These are phyloP conservation scores for Salix koriyanagi DNA, from an alignment of 345 rosid species.

Conservation along the genomic window DNA sequence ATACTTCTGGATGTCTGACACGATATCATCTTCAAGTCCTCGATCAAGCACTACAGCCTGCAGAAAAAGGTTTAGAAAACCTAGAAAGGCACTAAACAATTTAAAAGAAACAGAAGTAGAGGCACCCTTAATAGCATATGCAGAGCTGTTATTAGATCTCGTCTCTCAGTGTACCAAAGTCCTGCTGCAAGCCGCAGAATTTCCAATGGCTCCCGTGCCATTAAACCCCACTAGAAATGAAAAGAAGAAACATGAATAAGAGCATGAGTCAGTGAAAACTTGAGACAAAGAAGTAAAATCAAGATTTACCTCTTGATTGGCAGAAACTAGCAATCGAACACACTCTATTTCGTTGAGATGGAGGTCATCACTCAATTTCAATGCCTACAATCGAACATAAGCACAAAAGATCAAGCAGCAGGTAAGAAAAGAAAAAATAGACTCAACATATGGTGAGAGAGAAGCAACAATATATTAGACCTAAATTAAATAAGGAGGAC, in stretches of 20 bases:
- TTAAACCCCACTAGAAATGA: constrained; percentile 61
- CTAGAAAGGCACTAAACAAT: constrained; percentile 10
- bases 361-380: constrained; percentile 85
- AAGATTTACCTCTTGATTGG: constrained; percentile 76
- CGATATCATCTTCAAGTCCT: constrained; percentile 65
- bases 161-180: constrained; percentile 91
- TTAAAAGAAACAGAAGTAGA: constrained; percentile 6
- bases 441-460: background rate
- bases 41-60: constrained; percentile 94
- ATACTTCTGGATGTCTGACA: constrained; percentile 67
- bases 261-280: background rate
- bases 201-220: constrained; percentile 80
- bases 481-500: too few relatives aligned
- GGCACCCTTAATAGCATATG: constrained; percentile 73
- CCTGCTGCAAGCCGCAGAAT: constrained; percentile 88
- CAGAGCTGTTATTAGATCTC: constrained; percentile 71
- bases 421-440: background rate
- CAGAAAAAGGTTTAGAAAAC: constrained; percentile 18
- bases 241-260: constrained; percentile 5
- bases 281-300: constrained; percentile 20
- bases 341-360: constrained; percentile 86
- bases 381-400: constrained; percentile 40
- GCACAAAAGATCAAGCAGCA: constrained; percentile 8
- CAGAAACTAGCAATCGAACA: constrained; percentile 74
- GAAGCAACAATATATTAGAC: background rate